Conservation (phyloP, 164 flowering plant genomes). For the Vitis rotundifolia region DNA sequence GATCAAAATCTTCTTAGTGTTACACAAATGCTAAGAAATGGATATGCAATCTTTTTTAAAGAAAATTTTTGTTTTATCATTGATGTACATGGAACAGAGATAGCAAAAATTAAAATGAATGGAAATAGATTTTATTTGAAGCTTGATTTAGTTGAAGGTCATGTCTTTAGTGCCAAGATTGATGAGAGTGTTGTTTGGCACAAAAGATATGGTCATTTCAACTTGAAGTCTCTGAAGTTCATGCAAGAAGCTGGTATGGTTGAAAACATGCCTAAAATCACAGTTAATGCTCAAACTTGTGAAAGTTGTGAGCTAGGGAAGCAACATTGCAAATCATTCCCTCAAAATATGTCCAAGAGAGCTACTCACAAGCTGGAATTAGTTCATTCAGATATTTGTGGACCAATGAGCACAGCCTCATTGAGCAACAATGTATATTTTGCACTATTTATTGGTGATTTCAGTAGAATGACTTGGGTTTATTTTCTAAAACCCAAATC, state of each 20-base stretch:
- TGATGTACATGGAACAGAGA: neutral
- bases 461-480: slow-evolving; percentile 1
- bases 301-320: neutral
- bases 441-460: slow-evolving; percentile 8
- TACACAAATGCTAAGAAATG: neutral
- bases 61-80: neutral
- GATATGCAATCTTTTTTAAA: neutral
- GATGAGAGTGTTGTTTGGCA: too few relatives aligned
- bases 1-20: neutral
- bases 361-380: neutral
- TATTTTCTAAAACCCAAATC: neutral
- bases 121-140: neutral
- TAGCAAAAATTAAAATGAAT: neutral
- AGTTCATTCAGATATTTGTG: neutral
- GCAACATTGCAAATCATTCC: neutral
- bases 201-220: too few relatives aligned
- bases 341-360: neutral
- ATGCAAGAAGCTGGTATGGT: too few relatives aligned
- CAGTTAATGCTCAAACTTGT: neutral
- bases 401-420: neutral
- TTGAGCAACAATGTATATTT: neutral
- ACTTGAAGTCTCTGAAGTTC: too few relatives aligned
- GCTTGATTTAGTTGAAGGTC: neutral
- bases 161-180: too few relatives aligned
- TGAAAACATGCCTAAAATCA: too few relatives aligned